phyloP scores from a whole-genome alignment of 2,329 filamentous ascomycete species.

The Chlorencoelia australis region DNA sequence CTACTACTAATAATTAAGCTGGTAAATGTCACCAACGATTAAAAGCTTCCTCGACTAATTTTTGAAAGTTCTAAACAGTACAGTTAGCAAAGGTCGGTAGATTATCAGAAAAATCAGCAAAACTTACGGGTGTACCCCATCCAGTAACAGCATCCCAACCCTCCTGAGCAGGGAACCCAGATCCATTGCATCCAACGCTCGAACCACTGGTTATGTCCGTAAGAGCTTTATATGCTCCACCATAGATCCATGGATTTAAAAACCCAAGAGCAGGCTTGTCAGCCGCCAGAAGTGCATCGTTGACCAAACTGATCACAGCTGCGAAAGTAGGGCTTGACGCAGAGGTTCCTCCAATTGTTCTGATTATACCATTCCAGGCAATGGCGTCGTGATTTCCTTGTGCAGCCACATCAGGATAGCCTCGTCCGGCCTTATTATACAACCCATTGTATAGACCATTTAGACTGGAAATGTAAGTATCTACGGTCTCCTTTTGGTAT shows the following conservation, averaged over 20 bases:
- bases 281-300: constrained; percentile 45
- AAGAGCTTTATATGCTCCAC: constrained; percentile 27
- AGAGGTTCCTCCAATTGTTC: constrained; percentile 38
- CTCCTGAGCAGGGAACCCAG: constrained; percentile 21
- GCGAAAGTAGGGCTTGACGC: constrained; percentile 47
- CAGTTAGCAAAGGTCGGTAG: no score
- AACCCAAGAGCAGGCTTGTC: constrained; percentile 36
- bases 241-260: constrained; percentile 35
- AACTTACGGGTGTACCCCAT: constrained; percentile 30
- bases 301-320: constrained; percentile 48
- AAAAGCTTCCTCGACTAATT: no score
- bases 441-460: constrained; percentile 35
- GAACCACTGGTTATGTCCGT: constrained; percentile 31
- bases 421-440: constrained; percentile 39
- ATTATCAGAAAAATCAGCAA: no score
- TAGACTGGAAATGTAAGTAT: constrained; percentile 33
- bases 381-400: constrained; percentile 48
- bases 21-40: no score
- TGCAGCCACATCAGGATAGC: constrained; percentile 43
- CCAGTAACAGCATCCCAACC: constrained; percentile 31
- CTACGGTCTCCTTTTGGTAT: constrained; percentile 37
- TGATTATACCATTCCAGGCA: constrained; percentile 28
- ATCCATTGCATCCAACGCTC: constrained; percentile 27
- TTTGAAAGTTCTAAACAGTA: no score
- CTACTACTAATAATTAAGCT: no score